Evolutionary conservation across 2,329 filamentous ascomycete genomes (phyloP).

Genomic region (Cercospora janseana): DNA sequence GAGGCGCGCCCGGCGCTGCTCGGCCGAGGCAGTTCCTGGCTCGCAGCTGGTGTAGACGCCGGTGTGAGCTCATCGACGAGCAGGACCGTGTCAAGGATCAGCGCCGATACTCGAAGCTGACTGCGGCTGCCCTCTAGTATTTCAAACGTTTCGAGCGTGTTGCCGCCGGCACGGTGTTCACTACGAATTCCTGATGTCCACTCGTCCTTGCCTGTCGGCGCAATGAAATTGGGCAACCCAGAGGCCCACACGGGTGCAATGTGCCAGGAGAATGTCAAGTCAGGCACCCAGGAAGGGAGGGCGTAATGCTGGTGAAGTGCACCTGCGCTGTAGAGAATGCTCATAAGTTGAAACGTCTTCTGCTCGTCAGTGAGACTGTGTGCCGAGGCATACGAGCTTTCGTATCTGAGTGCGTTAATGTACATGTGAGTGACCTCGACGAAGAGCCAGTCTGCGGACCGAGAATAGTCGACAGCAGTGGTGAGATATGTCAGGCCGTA

Average conservation of each 20-base stretch:
- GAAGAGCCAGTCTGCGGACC: conserved; percentile 27
- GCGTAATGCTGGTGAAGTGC: conserved; percentile 32
- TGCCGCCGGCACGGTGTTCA: conserved; percentile 32
- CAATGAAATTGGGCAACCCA: conserved; percentile 28
- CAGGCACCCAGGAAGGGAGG: conserved; percentile 39
- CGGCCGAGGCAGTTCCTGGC: conserved; percentile 15
- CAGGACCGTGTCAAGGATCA: conserved; percentile 30
- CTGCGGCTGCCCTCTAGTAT: conserved; percentile 24
- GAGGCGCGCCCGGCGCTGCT: conserved; percentile 4
- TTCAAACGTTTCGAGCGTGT: conserved; percentile 30
- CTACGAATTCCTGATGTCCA: conserved; percentile 31
- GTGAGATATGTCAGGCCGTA: conserved; percentile 31
- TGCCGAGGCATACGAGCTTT: conserved; percentile 28
- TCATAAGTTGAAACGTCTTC: conserved; percentile 33
- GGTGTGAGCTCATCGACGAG: conserved; percentile 29
- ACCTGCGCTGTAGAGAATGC: conserved; percentile 35
- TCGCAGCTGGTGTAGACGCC: conserved; percentile 25
- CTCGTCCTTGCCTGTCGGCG: conserved; percentile 23
- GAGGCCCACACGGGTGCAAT: conserved; percentile 34
- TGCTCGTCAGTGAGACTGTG: conserved; percentile 28
- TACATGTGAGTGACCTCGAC: conserved; percentile 32
- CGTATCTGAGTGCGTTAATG: conserved; percentile 29
- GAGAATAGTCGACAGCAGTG: conserved; percentile 29
- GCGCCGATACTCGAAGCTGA: conserved; percentile 29
- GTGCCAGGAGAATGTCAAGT: conserved; percentile 33